phyloP scores from a whole-genome alignment of 1,284 basidiomycete species.

The Papiliotrema flavescens region DNA sequence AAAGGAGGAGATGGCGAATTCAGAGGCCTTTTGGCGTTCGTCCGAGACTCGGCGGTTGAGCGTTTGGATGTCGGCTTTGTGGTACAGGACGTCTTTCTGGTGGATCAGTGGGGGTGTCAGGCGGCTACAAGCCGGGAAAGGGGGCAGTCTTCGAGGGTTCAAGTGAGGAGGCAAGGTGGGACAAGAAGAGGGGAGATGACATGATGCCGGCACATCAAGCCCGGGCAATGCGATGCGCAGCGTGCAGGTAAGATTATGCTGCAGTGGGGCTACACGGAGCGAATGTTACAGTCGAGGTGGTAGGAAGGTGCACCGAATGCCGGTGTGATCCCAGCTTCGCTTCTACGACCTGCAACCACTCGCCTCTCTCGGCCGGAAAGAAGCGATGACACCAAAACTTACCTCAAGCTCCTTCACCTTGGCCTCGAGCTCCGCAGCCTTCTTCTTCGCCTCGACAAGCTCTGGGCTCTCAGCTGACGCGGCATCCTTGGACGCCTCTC shows the following conservation, averaged over 20 bases:
- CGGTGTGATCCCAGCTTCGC: no score
- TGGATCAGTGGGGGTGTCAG: not conserved
- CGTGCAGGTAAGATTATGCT: no score
- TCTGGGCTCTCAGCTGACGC: conserved; percentile 6
- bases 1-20: conserved; percentile 90
- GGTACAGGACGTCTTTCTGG: conserved; percentile 77
- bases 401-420: conserved; percentile 43
- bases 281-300: no score
- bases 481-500: not conserved
- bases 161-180: no score
- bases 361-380: no score
- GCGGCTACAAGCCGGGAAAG: not conserved
- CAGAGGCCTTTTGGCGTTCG: conserved; percentile 87
- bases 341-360: no score
- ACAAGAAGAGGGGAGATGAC: no score
- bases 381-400: conserved; percentile 9
- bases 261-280: no score
- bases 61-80: conserved; percentile 93
- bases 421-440: conserved; percentile 25
- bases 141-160: not conserved
- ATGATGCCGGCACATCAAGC: no score
- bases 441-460: conserved; percentile 26
- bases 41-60: conserved; percentile 83
- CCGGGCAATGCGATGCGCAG: no score
- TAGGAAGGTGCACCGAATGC: no score